Conservation (phyloP, 73 alveolate species). For the Paramecium biaurelia region DNA sequence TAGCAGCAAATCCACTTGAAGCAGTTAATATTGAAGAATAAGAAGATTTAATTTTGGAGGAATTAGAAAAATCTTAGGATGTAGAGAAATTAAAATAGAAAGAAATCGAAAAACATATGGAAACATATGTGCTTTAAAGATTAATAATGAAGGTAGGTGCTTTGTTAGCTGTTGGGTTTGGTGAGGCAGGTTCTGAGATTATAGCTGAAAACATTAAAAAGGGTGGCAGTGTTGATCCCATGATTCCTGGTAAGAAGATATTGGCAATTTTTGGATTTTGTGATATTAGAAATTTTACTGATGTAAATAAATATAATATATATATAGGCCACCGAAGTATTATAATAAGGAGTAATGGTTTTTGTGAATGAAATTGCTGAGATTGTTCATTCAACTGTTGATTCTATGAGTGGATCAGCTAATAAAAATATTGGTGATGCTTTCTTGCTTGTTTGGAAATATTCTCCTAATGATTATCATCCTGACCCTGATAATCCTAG, state of each 20-base stretch:
- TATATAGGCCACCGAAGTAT: conserved; percentile 85
- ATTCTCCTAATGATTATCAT: conserved; percentile 77
- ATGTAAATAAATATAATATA: background rate
- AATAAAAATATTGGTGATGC: conserved; percentile 99
- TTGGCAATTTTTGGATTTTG: conserved; percentile 97
- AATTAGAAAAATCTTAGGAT: conserved; percentile 50
- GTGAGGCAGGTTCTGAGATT: conserved; percentile 98
- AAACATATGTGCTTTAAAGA: conserved; percentile 90
- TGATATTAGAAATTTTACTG: conserved; percentile 96
- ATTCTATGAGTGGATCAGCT: conserved; percentile 91
- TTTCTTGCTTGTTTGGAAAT: conserved; percentile 95
- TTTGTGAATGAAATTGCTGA: conserved; percentile 98
- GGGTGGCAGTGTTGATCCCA: conserved; percentile 95
- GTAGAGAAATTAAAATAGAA: conserved; percentile 30
- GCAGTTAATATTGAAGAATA: conserved; percentile 80
- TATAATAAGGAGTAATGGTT: conserved; percentile 93
- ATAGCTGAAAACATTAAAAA: conserved; percentile 92
- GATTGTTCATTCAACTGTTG: conserved; percentile 89
- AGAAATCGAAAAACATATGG: conserved; percentile 69
- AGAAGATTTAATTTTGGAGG: conserved; percentile 51
- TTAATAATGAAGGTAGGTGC: conserved; percentile 96
- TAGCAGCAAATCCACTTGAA: conserved; percentile 85
- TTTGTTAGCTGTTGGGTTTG: conserved; percentile 95
- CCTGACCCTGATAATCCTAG: conserved; percentile 70
- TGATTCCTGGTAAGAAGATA: conserved; percentile 94